Percentiles rank a stretch among this genome's conserved stretches.
Evolutionary conservation across 225 moss, liverwort and hornwort genomes (phyloP).

Genomic region (Physcomitrellopsis africana): DNA sequence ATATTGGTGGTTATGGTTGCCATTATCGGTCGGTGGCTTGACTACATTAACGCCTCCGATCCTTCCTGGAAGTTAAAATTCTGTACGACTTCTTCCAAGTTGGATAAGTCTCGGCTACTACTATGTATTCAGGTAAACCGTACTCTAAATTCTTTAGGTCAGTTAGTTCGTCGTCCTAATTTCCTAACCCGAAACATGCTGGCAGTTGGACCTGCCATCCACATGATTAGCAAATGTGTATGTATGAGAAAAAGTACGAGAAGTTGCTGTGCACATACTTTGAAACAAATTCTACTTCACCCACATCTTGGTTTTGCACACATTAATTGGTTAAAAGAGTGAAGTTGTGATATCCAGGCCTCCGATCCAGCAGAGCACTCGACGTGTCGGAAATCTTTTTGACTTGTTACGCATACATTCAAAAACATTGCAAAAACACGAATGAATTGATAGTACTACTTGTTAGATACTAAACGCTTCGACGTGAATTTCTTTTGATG

Average conservation of each 20-base stretch:
- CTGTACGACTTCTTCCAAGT: conserved; percentile 53
- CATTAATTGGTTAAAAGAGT: too few relatives aligned
- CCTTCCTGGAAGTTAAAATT: conserved; percentile 78
- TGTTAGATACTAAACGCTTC: conserved; percentile 8
- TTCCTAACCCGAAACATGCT: too few relatives aligned
- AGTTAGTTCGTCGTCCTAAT: too few relatives aligned
- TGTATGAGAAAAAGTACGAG: too few relatives aligned
- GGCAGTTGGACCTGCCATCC: too few relatives aligned
- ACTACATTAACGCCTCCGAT: conserved; percentile 53
- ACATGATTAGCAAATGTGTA: too few relatives aligned
- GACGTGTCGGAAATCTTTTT: neutral
- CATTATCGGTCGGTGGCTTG: conserved; percentile 68
- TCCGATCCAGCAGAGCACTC: neutral
- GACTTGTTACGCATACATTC: neutral
- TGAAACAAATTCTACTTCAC: too few relatives aligned
- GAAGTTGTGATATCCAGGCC: neutral
- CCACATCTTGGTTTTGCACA: too few relatives aligned
- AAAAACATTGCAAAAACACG: neutral
- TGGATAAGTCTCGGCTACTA: conserved; percentile 60
- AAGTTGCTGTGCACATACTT: too few relatives aligned
- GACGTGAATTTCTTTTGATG: conserved; percentile 8
- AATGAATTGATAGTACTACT: neutral
- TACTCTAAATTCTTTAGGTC: neutral
- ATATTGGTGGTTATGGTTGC: conserved; percentile 66
- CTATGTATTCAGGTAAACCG: conserved; percentile 70